Evolutionary conservation across 176 grass and related monocot genomes (phyloP).

Genomic region (Themeda triandra): DNA sequence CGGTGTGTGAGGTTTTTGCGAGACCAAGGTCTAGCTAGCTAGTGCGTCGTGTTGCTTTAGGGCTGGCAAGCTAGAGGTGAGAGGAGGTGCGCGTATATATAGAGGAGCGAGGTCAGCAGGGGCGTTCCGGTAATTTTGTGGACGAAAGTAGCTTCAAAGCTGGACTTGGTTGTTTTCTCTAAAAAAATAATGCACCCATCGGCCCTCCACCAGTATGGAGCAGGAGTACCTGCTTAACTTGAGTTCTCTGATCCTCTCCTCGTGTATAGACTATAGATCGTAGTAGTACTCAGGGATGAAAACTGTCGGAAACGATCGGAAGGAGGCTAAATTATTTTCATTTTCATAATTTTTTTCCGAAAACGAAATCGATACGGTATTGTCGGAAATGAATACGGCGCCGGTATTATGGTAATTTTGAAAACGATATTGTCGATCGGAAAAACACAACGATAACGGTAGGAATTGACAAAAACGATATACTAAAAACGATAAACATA

Average conservation of each 20-base stretch:
- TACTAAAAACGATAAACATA: no score
- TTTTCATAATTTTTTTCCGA: no score
- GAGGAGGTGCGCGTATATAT: slow-evolving; percentile 47
- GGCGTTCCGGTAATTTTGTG: slow-evolving; percentile 10
- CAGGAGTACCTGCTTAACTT: background rate
- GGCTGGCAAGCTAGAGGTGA: slow-evolving; percentile 26
- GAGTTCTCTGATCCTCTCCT: background rate
- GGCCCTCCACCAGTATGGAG: background rate
- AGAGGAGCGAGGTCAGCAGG: slow-evolving; percentile 19
- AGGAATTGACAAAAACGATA: no score
- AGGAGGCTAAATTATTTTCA: no score
- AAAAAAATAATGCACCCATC: background rate
- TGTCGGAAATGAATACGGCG: no score
- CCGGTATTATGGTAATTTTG: no score
- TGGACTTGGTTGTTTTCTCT: background rate
- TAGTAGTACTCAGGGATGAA: no score
- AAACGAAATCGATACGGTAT: no score
- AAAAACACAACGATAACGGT: no score
- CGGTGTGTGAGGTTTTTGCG: background rate
- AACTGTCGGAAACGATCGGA: no score
- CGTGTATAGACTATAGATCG: background rate
- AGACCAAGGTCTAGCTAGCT: slow-evolving; percentile 7
- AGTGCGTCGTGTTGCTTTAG: slow-evolving; percentile 20
- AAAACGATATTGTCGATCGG: no score
- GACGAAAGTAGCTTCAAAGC: background rate